Percentiles rank a stretch among this genome's conserved stretches.
Evolutionary conservation across 2,329 filamentous ascomycete species (phyloP).

Genomic region (Ophiostoma ips): DNA sequence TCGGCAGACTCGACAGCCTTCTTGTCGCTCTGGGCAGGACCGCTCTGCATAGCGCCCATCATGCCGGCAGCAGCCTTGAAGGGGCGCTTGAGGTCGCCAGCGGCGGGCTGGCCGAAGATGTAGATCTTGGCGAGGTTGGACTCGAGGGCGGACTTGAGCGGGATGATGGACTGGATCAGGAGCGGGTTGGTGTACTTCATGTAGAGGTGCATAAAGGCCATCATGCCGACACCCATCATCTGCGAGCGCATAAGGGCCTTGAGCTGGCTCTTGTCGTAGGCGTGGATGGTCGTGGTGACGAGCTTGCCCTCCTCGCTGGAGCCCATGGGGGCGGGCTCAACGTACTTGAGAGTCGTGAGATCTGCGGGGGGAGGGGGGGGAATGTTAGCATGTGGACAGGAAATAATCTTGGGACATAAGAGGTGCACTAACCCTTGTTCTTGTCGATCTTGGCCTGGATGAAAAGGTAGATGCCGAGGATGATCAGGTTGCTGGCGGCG

Average conservation of each 20-base stretch:
- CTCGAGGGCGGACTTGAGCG: conserved; percentile 90
- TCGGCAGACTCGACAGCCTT: conserved; percentile 71
- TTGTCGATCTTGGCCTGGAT: conserved; percentile 76
- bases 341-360: conserved; percentile 94
- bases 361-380: conserved; percentile 32
- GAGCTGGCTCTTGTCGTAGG: conserved; percentile 83
- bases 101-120: conserved; percentile 72
- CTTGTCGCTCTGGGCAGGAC: conserved; percentile 78
- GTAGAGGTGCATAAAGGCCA: conserved; percentile 97
- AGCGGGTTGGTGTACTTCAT: conserved; percentile 99
- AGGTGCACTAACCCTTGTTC: conserved; percentile 64
- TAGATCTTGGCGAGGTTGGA: conserved; percentile 94
- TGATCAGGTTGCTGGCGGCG: conserved; percentile 59
- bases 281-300: conserved; percentile 89
- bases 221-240: conserved; percentile 94
- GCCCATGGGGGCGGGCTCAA: conserved; percentile 88
- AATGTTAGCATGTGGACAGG: neutral
- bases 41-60: conserved; percentile 63
- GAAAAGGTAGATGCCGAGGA: conserved; percentile 72
- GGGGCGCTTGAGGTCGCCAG: conserved; percentile 83
- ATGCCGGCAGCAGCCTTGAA: conserved; percentile 81
- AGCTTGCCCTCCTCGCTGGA: conserved; percentile 90
- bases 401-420: too few relatives aligned
- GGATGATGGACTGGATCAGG: conserved; percentile 96
- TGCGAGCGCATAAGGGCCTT: conserved; percentile 76